Conservation (phyloP, 2,329 filamentous ascomycete genomes). For the Penicillium sp. region DNA sequence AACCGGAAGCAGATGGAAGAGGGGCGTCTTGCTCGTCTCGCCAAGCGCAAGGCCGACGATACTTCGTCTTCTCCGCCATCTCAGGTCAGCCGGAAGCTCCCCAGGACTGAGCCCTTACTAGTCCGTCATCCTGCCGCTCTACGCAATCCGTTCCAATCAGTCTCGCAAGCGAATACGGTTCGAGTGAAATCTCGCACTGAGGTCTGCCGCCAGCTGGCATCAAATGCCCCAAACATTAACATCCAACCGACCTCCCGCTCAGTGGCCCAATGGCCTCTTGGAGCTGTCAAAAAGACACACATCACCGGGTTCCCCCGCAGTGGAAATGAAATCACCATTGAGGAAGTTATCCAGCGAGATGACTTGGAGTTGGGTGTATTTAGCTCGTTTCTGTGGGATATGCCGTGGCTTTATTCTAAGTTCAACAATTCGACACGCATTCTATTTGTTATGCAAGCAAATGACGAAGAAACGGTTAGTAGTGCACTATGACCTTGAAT, state of each 20-base stretch:
- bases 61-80: conserved; percentile 35
- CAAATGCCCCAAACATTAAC: conserved; percentile 2
- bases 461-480: conserved; percentile 48
- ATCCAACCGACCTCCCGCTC: conserved; percentile 21
- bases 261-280: conserved; percentile 53
- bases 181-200: not conserved
- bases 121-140: not conserved
- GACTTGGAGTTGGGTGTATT: conserved; percentile 74
- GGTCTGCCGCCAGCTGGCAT: conserved; percentile 1
- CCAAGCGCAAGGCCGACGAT: conserved; percentile 55
- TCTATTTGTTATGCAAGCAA: conserved; percentile 63
- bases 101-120: conserved; percentile 13
- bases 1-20: conserved; percentile 83
- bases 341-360: conserved; percentile 76
- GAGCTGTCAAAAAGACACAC: conserved; percentile 80
- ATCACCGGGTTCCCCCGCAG: conserved; percentile 61
- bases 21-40: conserved; percentile 70
- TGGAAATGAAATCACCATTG: conserved; percentile 77
- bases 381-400: conserved; percentile 85
- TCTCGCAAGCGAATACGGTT: not conserved
- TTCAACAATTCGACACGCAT: conserved; percentile 62
- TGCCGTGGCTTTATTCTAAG: conserved; percentile 74
- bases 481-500: not conserved
- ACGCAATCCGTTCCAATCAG: not conserved
- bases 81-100: conserved; percentile 27